Percentiles rank a stretch among this genome's conserved stretches.
Evolutionary conservation across 495 filamentous ascomycete species (phyloP).

Genomic region (Xylaria curta): DNA sequence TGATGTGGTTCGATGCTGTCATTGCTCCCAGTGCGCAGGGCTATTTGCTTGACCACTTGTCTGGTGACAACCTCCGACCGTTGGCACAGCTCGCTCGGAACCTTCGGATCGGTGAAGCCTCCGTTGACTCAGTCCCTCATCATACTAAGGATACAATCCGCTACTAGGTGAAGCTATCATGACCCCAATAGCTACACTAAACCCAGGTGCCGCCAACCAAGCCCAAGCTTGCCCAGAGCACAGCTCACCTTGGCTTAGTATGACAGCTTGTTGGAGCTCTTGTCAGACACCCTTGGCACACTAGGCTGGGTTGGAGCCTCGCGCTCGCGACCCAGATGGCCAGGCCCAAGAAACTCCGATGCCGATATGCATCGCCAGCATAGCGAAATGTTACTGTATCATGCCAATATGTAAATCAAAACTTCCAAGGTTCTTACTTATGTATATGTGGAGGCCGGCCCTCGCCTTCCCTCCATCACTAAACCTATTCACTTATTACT

Average conservation of each 20-base stretch:
- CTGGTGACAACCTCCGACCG: conserved; percentile 18
- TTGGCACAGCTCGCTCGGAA: conserved; percentile 19
- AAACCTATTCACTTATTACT: neutral
- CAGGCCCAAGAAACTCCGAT: conserved; percentile 3
- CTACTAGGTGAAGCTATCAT: conserved; percentile 1
- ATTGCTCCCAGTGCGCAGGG: conserved; percentile 14
- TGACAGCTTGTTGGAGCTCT: conserved; percentile 9
- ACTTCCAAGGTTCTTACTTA: neutral
- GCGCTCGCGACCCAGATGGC: conserved; percentile 16
- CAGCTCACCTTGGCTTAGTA: neutral
- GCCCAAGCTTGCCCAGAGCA: neutral
- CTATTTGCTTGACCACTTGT: conserved; percentile 7
- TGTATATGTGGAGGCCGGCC: conserved; percentile 25
- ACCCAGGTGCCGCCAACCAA: neutral
- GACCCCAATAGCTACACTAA: neutral
- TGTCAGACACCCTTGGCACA: neutral
- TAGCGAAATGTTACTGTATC: conserved; percentile 21
- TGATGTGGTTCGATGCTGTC: conserved; percentile 28
- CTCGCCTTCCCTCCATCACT: conserved; percentile 18
- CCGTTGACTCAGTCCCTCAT: neutral
- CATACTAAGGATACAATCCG: neutral
- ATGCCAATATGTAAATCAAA: conserved; percentile 2
- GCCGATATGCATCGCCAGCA: conserved; percentile 21
- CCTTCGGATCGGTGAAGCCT: conserved; percentile 7
- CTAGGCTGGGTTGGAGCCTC: conserved; percentile 23